Evolutionary conservation across 2,329 filamentous ascomycete species (phyloP).

Genomic region (Trichoderma guizhouense): DNA sequence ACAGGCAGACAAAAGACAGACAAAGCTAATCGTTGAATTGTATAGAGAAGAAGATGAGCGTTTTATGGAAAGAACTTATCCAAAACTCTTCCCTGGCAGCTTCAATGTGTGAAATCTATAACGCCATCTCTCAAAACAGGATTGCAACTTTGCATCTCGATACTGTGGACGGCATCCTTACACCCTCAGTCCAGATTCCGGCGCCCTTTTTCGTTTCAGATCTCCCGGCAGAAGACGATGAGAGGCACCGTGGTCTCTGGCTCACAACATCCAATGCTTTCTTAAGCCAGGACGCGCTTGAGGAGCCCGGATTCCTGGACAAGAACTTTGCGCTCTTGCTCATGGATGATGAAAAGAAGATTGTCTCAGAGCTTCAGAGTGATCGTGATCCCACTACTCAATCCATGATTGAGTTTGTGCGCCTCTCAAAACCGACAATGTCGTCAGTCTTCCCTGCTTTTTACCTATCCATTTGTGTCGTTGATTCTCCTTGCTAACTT

Average conservation of each 20-base stretch:
- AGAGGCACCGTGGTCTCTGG: constrained; percentile 73
- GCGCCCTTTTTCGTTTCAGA: constrained; percentile 68
- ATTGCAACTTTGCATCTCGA: constrained; percentile 82
- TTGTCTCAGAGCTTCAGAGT: constrained; percentile 69
- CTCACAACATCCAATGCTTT: constrained; percentile 82
- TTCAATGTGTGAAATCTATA: constrained; percentile 78
- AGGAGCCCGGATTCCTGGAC: constrained; percentile 67
- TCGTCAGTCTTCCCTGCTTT: constrained; percentile 39
- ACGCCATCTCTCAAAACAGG: constrained; percentile 75
- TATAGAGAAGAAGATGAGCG: constrained; percentile 57
- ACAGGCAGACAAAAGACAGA: background rate
- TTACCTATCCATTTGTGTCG: too few species aligned
- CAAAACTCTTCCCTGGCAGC: constrained; percentile 73
- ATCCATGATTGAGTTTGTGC: constrained; percentile 77
- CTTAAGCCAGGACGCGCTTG: constrained; percentile 62
- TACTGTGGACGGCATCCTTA: constrained; percentile 54
- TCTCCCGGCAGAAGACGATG: constrained; percentile 65
- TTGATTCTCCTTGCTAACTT: background rate
- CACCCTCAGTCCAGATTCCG: constrained; percentile 63
- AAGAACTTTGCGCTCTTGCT: constrained; percentile 85
- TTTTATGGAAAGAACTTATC: constrained; percentile 68
- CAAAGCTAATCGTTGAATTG: background rate
- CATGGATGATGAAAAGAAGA: constrained; percentile 74
- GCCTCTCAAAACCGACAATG: constrained; percentile 66
- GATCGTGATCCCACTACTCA: constrained; percentile 73